Evolutionary conservation across 2,329 filamentous ascomycete genomes (phyloP).

Genomic region (Aureobasidium leucospermi): DNA sequence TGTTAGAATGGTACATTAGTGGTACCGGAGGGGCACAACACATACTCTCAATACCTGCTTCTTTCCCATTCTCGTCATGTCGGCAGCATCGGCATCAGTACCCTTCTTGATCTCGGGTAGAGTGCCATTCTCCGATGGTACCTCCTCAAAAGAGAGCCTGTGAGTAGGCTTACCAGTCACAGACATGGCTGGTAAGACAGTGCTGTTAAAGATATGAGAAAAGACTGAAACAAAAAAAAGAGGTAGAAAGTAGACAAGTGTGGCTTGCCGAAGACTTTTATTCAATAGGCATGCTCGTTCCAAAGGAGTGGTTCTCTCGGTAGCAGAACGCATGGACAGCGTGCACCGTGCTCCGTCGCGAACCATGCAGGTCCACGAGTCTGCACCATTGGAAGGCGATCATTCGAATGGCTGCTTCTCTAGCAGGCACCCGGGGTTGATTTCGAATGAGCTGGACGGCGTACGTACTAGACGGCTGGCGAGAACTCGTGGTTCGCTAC

Average conservation of each 20-base stretch:
- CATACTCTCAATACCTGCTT: conserved; percentile 40
- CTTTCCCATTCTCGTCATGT: conserved; percentile 46
- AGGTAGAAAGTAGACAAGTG: background rate
- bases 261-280: background rate
- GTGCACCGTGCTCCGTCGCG: background rate
- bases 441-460: background rate
- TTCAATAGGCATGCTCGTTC: background rate
- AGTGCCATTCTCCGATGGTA: background rate
- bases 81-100: conserved; percentile 30
- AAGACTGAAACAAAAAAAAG: background rate
- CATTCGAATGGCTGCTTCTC: background rate
- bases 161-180: background rate
- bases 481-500: background rate
- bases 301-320: background rate
- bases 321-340: background rate
- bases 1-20: conserved; percentile 20
- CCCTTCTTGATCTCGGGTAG: conserved; percentile 21
- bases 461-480: background rate
- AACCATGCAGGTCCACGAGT: background rate
- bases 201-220: background rate
- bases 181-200: background rate
- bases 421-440: background rate
- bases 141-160: conserved; percentile 9
- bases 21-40: background rate
- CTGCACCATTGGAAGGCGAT: background rate